Evolutionary conservation across 805 yeast genomes (phyloP).

Genomic region (Pichia exigua): DNA sequence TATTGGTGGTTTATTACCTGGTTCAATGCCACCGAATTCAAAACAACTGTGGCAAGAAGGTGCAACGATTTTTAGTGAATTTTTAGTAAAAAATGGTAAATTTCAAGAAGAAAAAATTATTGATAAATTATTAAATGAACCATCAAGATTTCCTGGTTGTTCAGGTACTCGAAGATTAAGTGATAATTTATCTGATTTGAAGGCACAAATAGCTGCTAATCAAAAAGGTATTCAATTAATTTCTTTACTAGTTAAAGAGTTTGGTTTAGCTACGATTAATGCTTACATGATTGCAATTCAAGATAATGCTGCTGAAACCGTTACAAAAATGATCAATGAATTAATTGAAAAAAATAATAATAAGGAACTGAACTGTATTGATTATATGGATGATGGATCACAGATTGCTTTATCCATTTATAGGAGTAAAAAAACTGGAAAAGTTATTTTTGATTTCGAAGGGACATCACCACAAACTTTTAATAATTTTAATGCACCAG

Average conservation of each 20-base stretch:
- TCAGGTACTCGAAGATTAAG: constrained; percentile 80
- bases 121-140: constrained; percentile 52
- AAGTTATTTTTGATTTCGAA: constrained; percentile 71
- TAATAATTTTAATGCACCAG: constrained; percentile 90
- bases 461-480: constrained; percentile 85
- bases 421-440: constrained; percentile 36
- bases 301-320: constrained; percentile 67
- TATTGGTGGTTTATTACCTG: constrained; percentile 87
- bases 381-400: constrained; percentile 79
- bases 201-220: constrained; percentile 85
- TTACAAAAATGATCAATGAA: constrained; percentile 43
- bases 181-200: constrained; percentile 78
- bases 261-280: constrained; percentile 49
- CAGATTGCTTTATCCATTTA: constrained; percentile 45
- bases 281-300: constrained; percentile 79
- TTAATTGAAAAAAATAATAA: constrained; percentile 37
- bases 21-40: constrained; percentile 92
- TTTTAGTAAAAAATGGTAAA: constrained; percentile 60
- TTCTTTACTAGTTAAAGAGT: constrained; percentile 52
- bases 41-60: constrained; percentile 85
- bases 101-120: constrained; percentile 71
- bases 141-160: constrained; percentile 77
- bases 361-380: constrained; percentile 42
- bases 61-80: constrained; percentile 73
- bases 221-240: constrained; percentile 73